Evolutionary conservation across 1,139 yeast species (phyloP).

Genomic region (Yamadazyma siamensis): DNA sequence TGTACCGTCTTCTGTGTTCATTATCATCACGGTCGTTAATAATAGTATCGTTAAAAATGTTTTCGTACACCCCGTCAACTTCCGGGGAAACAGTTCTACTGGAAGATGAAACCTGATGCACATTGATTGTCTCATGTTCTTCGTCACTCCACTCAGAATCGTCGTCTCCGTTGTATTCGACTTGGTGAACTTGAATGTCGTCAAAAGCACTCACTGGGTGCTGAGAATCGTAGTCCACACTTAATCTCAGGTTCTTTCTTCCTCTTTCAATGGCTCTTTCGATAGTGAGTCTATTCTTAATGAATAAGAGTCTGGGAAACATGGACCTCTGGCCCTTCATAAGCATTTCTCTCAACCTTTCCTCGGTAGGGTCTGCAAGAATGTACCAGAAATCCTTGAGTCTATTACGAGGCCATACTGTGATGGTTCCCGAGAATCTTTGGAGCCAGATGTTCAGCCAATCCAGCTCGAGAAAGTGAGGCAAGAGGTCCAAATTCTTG

Average conservation of each 20-base stretch:
- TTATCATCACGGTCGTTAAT: slow-evolving; percentile 2
- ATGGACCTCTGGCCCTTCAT: slow-evolving; percentile 63
- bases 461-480: slow-evolving; percentile 69
- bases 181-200: slow-evolving; percentile 5
- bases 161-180: slow-evolving; percentile 15
- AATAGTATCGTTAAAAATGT: no score
- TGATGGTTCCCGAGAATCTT: slow-evolving; percentile 69
- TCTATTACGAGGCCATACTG: slow-evolving; percentile 69
- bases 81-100: slow-evolving; percentile 17
- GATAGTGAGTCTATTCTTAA: slow-evolving; percentile 58
- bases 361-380: slow-evolving; percentile 65
- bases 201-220: slow-evolving; percentile 1
- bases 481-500: slow-evolving; percentile 63
- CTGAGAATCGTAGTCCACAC: slow-evolving; percentile 12
- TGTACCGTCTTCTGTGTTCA: slow-evolving; percentile 3
- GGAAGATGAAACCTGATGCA: slow-evolving; percentile 5
- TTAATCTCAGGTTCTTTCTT: slow-evolving; percentile 20
- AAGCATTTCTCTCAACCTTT: slow-evolving; percentile 53
- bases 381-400: slow-evolving; percentile 62
- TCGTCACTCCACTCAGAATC: slow-evolving; percentile 19
- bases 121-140: no score
- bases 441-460: slow-evolving; percentile 81
- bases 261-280: slow-evolving; percentile 65
- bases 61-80: slow-evolving; percentile 3
- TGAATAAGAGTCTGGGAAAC: slow-evolving; percentile 63